Percentiles rank a stretch among this genome's conserved stretches.
Evolutionary conservation across 2,329 filamentous ascomycete species (phyloP).

Genomic region (Alternaria sp.): DNA sequence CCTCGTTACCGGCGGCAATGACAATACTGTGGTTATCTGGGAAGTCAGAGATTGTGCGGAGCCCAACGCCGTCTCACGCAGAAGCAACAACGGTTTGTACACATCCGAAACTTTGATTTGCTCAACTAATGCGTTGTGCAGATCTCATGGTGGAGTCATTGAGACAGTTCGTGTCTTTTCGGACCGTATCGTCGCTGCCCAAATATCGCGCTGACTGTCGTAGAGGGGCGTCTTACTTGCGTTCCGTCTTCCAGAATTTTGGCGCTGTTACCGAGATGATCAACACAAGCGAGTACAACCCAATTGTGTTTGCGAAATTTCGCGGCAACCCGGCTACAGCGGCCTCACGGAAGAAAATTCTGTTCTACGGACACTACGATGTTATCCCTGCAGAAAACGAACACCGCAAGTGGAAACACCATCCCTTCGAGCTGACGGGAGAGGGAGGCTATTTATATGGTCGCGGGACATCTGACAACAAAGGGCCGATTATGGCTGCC

Average conservation of each 20-base stretch:
- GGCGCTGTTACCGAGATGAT: conserved; percentile 84
- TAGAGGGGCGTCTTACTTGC: conserved; percentile 87
- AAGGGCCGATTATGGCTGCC: conserved; percentile 92
- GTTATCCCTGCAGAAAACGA: conserved; percentile 89
- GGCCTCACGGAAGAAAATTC: conserved; percentile 77
- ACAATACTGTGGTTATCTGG: conserved; percentile 89
- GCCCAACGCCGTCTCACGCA: conserved; percentile 53
- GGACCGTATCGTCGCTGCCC: conserved; percentile 85
- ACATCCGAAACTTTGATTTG: conserved; percentile 4
- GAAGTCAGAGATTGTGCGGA: conserved; percentile 67
- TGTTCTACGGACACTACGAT: conserved; percentile 99
- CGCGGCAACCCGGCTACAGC: conserved; percentile 72
- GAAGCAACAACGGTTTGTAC: conserved; percentile 62
- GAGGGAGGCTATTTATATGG: conserved; percentile 93
- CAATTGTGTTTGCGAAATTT: conserved; percentile 92
- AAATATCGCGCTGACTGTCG: conserved; percentile 92
- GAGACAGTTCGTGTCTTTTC: conserved; percentile 86
- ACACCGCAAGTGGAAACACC: conserved; percentile 80
- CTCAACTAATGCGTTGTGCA: conserved; percentile 37
- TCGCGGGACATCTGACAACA: conserved; percentile 96
- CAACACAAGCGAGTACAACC: conserved; percentile 84
- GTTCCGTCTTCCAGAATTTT: conserved; percentile 87
- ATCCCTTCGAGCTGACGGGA: conserved; percentile 89
- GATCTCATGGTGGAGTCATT: conserved; percentile 70
- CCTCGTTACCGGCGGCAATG: conserved; percentile 94